These are phyloP conservation scores for Aspergillus wentii DNA, from an alignment of 495 filamentous ascomycete genomes.

Conservation along the genomic window DNA sequence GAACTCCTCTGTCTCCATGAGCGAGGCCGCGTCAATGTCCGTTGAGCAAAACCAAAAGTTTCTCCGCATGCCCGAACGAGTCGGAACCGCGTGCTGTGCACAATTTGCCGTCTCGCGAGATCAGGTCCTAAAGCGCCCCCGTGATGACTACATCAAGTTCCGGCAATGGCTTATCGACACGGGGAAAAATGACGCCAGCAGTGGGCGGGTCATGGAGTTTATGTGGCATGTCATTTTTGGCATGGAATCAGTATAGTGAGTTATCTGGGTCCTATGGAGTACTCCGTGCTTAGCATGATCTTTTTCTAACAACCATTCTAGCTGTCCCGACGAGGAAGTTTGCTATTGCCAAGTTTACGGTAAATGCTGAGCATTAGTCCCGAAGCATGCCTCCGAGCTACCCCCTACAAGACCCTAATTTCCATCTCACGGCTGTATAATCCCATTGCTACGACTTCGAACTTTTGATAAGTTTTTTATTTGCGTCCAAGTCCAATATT, in stretches of 20 bases:
- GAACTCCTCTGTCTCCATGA: slow-evolving; percentile 27
- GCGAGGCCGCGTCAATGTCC: background rate
- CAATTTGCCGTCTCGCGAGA: slow-evolving; percentile 59
- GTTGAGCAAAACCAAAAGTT: slow-evolving; percentile 8
- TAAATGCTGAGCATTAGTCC: slow-evolving; percentile 23
- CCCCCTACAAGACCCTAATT: too few species aligned
- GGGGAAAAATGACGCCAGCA: slow-evolving; percentile 52
- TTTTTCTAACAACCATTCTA: slow-evolving; percentile 9
- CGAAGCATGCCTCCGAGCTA: too few species aligned
- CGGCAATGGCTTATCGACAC: slow-evolving; percentile 66
- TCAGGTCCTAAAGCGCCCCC: slow-evolving; percentile 49
- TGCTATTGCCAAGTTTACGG: slow-evolving; percentile 50
- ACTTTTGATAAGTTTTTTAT: too few species aligned
- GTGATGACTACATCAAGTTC: slow-evolving; percentile 53
- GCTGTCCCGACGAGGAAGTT: slow-evolving; percentile 41
- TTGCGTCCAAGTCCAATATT: too few species aligned
- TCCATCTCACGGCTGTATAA: too few species aligned
- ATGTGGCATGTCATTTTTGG: slow-evolving; percentile 67
- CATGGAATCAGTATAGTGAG: slow-evolving; percentile 40
- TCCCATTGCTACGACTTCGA: too few species aligned
- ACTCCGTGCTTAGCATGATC: too few species aligned
- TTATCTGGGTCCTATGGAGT: slow-evolving; percentile 3
- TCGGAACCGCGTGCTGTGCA: slow-evolving; percentile 55
- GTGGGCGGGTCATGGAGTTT: slow-evolving; percentile 72
- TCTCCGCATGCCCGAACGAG: slow-evolving; percentile 24